Evolutionary conservation across 495 filamentous ascomycete species (phyloP).

Genomic region (Neurospora cerealis): DNA sequence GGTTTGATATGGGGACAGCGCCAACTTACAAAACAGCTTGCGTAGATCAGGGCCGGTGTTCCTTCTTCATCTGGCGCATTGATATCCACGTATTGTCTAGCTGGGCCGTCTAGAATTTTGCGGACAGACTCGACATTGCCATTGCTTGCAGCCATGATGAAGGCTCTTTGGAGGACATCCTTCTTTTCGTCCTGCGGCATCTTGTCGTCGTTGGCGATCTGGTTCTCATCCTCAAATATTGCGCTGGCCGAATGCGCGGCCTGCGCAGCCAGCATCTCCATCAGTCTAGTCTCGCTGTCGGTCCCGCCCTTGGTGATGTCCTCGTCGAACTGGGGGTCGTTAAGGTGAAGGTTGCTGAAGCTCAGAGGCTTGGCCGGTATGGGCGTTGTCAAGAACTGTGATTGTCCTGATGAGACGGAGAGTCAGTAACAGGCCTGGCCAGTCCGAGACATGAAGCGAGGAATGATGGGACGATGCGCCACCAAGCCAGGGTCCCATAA

Average conservation of each 20-base stretch:
- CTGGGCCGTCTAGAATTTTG: conserved; percentile 65
- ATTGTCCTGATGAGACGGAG: conserved; percentile 59
- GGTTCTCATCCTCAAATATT: conserved; percentile 67
- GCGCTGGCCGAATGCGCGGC: conserved; percentile 70
- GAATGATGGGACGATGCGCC: neutral
- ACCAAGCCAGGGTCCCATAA: conserved; percentile 1
- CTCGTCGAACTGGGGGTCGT: conserved; percentile 62
- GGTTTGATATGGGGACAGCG: conserved; percentile 4
- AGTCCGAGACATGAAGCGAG: neutral
- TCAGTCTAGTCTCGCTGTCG: conserved; percentile 76
- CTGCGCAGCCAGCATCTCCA: conserved; percentile 94
- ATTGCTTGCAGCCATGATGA: conserved; percentile 96
- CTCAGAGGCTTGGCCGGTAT: conserved; percentile 70
- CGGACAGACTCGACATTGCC: conserved; percentile 77
- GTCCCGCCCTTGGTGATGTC: conserved; percentile 49
- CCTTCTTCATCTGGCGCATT: conserved; percentile 91
- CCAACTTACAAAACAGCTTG: conserved; percentile 85
- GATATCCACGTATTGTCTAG: conserved; percentile 70
- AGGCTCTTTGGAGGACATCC: conserved; percentile 67
- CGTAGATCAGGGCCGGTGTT: conserved; percentile 90
- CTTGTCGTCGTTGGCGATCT: conserved; percentile 61
- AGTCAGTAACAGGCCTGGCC: conserved; percentile 9
- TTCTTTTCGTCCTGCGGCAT: conserved; percentile 69
- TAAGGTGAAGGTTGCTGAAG: conserved; percentile 71
- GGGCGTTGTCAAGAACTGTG: conserved; percentile 82